Base-by-base conservation (phyloP, 352 stramenopile species). In the Phytophthora ohioensis region DNA sequence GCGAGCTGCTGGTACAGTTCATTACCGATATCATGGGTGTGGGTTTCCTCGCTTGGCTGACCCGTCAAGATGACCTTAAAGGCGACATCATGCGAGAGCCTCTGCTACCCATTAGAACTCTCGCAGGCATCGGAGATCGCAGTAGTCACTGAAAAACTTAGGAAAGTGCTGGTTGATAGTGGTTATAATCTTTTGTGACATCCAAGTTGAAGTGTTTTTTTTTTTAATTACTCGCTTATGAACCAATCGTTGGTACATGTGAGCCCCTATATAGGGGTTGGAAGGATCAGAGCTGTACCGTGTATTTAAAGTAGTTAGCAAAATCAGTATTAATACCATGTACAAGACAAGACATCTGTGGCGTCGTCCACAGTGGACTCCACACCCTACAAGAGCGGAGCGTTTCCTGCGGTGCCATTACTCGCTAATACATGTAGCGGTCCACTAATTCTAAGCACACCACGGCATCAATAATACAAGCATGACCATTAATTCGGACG, bases 371-470 rank as follows among this genome's bases (percentile, higher is more conserved):
- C 36, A 9, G 36, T 42, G 13, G 36, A 17, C 9, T 13, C 32
- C 46, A 46, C 31, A 32, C 41, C 27, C 38, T 64, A 69, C 41
- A 62, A 34, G 61, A 32, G 42, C 21, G 61, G 52, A 69, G 64
- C 61, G 52, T 57, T 69, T 41, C 52, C 7, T 54, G 17, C 61
- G 51, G 61, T 56, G 31, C 15, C 11, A 52, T 27, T 51, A 38
- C 38, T 47, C 2, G 17, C 21, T 27, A 27, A 27, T 27, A 27
- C 21, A 27, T 27, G 11, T 12, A 34, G 30, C 11, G 0, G 8
- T 64, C 41, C 4, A 30, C 46, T 5, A 53, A 27, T 54, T 60
- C 2, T 11, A 30, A 9, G 21, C 21, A 27, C 21, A 27, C 10
- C 32, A 45, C 4, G 17, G 13, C 31, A 48, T n/a, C n/a, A 34